Evolutionary conservation across 208 protist genomes (phyloP), one percentile per base, ranked within the genome.

Genomic region (Trypanosoma theileri): DNA sequence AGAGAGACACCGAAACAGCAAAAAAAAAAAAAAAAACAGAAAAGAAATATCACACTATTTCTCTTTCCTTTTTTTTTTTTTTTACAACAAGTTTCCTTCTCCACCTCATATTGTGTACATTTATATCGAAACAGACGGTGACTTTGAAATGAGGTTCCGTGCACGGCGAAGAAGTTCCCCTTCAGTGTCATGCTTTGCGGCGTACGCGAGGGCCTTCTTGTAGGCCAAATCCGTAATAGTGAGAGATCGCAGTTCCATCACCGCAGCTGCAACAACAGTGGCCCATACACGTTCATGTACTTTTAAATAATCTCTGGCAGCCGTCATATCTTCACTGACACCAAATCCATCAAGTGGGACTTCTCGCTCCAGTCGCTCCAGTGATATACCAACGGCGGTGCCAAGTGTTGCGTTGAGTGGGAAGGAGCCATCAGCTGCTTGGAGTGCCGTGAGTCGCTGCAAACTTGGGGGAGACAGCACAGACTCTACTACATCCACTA

Each of bases 341-440:
- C 68, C 45, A 60, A 78, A 56, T 22, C 59, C 28, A 11, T 1
- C 22, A 22, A 67, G 40, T 10, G 66, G 73, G 42, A 73, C 26
- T 19, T 62, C 69, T 31, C 26, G 22, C 52, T 77, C 68, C 8
- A 89, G 44, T 16, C 44, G 63, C 17, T 59, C 59, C 11, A 64
- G 50, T 14, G 62, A 8, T 22, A 79, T 14, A 24, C 77, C 77
- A 9, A 80, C 41, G 44, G 69, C 69, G 16, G 46, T 42, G 16
- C 59, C 58, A 22, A 85, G 63, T 13, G 19, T 55, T 1, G 76
- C 59, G 19, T 48, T 66, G 12, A 84, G 59, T 50, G 73, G 31
- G 62, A 86, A 89, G 35, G 75, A 73, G 50, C 83, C 83, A 52
- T 85, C 77, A 12, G 41, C 48, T 11, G 46, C 0, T 68, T 89